Percentiles rank a stretch among this genome's conserved stretches.
These are phyloP conservation scores for Colletotrichum sp. DNA, from an alignment of 2,329 filamentous ascomycete genomes.

Conservation along the genomic window DNA sequence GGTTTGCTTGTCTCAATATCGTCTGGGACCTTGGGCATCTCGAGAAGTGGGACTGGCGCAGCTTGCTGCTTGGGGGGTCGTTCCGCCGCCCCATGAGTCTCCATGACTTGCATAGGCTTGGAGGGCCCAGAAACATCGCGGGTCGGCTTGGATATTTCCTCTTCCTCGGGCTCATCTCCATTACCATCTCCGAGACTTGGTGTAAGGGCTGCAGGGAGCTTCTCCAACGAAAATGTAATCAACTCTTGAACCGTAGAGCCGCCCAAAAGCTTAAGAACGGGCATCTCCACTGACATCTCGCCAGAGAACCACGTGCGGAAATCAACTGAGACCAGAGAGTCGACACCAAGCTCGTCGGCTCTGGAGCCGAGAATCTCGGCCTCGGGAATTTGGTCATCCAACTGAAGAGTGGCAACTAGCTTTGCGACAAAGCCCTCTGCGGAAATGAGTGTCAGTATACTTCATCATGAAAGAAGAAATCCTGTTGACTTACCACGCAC, in stretches of 20 bases:
- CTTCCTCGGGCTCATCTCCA: not conserved
- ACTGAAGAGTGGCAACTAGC: not conserved
- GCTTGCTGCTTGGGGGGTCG: not conserved
- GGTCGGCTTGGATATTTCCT: not conserved
- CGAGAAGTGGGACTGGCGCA: not conserved
- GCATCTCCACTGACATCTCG: not conserved
- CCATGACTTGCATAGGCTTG: not conserved
- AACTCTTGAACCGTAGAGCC: not conserved
- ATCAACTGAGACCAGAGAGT: not conserved
- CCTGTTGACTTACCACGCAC: not conserved
- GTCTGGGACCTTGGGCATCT: not conserved
- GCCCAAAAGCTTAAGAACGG: not conserved
- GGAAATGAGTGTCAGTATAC: not conserved
- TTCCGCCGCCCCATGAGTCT: not conserved
- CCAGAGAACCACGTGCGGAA: not conserved
- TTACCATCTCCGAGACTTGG: not conserved
- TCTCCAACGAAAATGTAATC: not conserved
- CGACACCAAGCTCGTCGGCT: not conserved
- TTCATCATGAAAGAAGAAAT: not conserved
- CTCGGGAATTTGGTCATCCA: not conserved
- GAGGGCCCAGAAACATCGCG: not conserved
- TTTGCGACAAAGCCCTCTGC: not conserved
- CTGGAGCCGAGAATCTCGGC: not conserved
- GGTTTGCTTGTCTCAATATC: not conserved
- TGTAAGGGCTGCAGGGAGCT: not conserved